A percentile compares a stretch with the other conserved stretches of the same genome.
Evolutionary conservation across 129 eudicot genomes (phyloP).

Genomic region (Flaveria robusta): DNA sequence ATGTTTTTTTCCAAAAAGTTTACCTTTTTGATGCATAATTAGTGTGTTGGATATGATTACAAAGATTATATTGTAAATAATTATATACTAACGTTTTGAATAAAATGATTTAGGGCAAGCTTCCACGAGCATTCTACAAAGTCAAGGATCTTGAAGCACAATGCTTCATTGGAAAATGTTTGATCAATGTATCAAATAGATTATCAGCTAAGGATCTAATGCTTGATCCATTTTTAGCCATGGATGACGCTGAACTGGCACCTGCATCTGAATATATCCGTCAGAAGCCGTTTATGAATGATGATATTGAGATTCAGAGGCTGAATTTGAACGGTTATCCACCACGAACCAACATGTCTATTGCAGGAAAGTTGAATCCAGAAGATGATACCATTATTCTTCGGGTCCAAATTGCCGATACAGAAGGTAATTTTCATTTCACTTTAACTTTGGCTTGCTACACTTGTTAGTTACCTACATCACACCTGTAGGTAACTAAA

Average conservation of each 20-base stretch:
- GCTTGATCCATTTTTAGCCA: constrained; percentile 61
- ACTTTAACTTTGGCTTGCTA: background rate
- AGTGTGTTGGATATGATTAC: background rate
- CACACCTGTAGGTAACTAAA: background rate
- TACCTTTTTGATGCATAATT: background rate
- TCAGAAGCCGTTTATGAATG: constrained; percentile 66
- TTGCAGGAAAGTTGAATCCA: constrained; percentile 76
- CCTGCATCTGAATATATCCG: constrained; percentile 17
- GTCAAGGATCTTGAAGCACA: constrained; percentile 71
- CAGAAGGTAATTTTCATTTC: constrained; percentile 47
- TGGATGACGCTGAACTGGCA: constrained; percentile 33
- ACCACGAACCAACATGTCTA: constrained; percentile 71
- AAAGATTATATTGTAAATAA: background rate
- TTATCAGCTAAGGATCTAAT: constrained; percentile 68
- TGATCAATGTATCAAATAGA: constrained; percentile 63
- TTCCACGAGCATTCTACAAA: constrained; percentile 77
- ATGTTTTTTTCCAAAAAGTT: background rate
- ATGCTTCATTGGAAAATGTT: constrained; percentile 67
- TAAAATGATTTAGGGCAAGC: constrained; percentile 48
- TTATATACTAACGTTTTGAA: background rate
- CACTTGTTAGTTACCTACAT: background rate
- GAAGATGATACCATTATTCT: constrained; percentile 73
- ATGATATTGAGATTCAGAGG: constrained; percentile 49
- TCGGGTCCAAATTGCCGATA: constrained; percentile 68
- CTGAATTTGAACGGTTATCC: constrained; percentile 47